A percentile compares a stretch with the other conserved stretches of the same genome.
These are phyloP conservation scores for Fusarium pseudocircinatum DNA, from an alignment of 2,329 filamentous ascomycete species.

Conservation along the genomic window DNA sequence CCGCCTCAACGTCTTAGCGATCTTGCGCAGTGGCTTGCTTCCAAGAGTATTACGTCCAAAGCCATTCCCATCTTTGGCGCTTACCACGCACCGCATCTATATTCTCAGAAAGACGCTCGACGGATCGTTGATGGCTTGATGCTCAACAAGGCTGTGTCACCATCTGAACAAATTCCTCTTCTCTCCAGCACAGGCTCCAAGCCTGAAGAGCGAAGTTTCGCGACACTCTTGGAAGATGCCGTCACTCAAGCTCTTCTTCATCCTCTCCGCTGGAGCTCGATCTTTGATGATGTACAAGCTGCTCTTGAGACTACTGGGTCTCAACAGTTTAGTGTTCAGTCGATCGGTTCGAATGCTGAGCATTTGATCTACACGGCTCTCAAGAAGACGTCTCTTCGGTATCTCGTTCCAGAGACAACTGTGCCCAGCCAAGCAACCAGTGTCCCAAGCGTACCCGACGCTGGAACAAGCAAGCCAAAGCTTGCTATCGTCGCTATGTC, in stretches of 20 bases:
- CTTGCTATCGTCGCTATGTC: conserved; percentile 72
- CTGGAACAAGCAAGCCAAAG: conserved; percentile 18
- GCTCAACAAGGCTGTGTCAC: not conserved
- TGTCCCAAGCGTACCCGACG: rapidly evolving
- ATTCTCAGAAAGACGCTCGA: conserved; percentile 23
- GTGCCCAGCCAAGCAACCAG: rapidly evolving
- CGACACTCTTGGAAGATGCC: conserved; percentile 19
- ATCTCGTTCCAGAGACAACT: not conserved
- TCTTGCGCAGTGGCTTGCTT: conserved; percentile 2
- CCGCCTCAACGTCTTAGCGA: conserved; percentile 25
- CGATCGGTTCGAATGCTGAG: conserved; percentile 25
- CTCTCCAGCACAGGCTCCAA: conserved; percentile 9
- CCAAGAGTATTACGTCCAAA: conserved; percentile 11
- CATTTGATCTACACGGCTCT: conserved; percentile 35
- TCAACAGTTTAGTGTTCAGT: conserved; percentile 9
- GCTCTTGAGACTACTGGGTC: not conserved
- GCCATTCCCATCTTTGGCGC: conserved; percentile 31
- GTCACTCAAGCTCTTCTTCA: conserved; percentile 20
- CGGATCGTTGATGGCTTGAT: conserved; percentile 7
- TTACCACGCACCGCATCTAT: conserved; percentile 34
- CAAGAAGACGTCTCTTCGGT: conserved; percentile 23
- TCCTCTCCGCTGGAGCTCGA: conserved; percentile 24
- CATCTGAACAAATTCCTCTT: conserved; percentile 10
- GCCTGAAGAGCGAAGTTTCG: conserved; percentile 24
- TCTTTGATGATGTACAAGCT: conserved; percentile 11